phyloP scores from a whole-genome alignment of 495 filamentous ascomycete species.

The Penicillium goetzii region DNA sequence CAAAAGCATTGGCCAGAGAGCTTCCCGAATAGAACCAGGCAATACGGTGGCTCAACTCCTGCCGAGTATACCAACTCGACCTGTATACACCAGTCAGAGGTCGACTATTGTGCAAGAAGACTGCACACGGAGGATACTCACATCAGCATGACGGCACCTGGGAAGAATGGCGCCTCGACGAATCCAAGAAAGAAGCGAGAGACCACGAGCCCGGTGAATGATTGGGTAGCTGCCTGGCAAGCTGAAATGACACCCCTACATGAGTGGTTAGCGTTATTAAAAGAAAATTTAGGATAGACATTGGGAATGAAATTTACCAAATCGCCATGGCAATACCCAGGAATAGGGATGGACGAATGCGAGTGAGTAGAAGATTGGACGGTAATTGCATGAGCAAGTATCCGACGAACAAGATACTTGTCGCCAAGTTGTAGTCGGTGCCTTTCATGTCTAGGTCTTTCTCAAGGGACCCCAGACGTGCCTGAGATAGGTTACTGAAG shows the following conservation, averaged over 20 bases:
- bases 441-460: conserved; percentile 51
- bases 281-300: conserved; percentile 52
- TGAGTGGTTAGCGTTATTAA: conserved; percentile 51
- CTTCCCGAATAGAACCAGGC: conserved; percentile 67
- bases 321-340: conserved; percentile 36
- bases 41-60: conserved; percentile 52
- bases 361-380: conserved; percentile 62
- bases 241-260: conserved; percentile 66
- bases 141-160: conserved; percentile 47
- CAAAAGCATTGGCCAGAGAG: conserved; percentile 65
- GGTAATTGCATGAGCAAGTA: conserved; percentile 64
- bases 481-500: conserved; percentile 39
- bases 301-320: conserved; percentile 44
- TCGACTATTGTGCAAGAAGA: not conserved
- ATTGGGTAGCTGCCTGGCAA: conserved; percentile 59
- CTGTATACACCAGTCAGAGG: conserved; percentile 17
- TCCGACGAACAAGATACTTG: conserved; percentile 71
- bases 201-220: conserved; percentile 61
- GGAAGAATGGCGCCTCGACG: conserved; percentile 55
- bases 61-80: conserved; percentile 55
- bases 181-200: conserved; percentile 73
- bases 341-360: conserved; percentile 39
- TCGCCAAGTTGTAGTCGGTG: conserved; percentile 58
- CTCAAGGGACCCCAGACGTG: conserved; percentile 49
- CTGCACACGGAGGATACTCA: conserved; percentile 14